Conservation (phyloP, 768 basidiomycete genomes). For the Calvatia gigantea region DNA sequence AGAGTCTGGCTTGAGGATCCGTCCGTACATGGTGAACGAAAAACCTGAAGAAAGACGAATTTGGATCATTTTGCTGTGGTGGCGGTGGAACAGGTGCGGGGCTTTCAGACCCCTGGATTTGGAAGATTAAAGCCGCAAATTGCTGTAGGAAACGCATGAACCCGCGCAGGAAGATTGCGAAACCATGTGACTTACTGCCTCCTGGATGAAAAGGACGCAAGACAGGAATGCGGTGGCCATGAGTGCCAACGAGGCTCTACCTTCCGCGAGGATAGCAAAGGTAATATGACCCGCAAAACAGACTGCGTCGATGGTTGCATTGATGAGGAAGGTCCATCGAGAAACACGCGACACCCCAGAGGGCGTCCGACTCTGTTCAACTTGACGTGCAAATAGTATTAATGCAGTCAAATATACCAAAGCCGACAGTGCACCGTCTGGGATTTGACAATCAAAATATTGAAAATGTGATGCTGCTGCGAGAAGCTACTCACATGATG, state of each 20-base stretch:
- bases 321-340: constrained; percentile 77
- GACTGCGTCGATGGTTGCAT: constrained; percentile 77
- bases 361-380: constrained; percentile 71
- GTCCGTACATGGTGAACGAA: constrained; percentile 57
- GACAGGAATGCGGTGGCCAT: constrained; percentile 84
- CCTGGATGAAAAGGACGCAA: constrained; percentile 74
- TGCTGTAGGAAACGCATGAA: constrained; percentile 45
- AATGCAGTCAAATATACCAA: constrained; percentile 67
- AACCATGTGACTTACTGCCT: constrained; percentile 58
- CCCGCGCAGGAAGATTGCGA: not conserved
- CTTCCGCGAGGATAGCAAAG: constrained; percentile 82
- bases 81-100: constrained; percentile 14
- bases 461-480: not conserved
- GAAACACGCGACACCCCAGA: constrained; percentile 77
- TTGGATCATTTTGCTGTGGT: constrained; percentile 22
- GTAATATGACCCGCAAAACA: constrained; percentile 89
- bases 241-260: constrained; percentile 74
- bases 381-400: constrained; percentile 69
- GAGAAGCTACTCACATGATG: constrained; percentile 44
- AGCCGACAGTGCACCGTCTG: constrained; percentile 73
- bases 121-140: constrained; percentile 77
- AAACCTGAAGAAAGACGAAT: constrained; percentile 43
- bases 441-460: constrained; percentile 4
- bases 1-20: constrained; percentile 70
- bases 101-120: constrained; percentile 85